A percentile compares a stretch with the other conserved stretches of the same genome.
Evolutionary conservation across 768 basidiomycete genomes (phyloP).

Genomic region (Polyporus arcularius): DNA sequence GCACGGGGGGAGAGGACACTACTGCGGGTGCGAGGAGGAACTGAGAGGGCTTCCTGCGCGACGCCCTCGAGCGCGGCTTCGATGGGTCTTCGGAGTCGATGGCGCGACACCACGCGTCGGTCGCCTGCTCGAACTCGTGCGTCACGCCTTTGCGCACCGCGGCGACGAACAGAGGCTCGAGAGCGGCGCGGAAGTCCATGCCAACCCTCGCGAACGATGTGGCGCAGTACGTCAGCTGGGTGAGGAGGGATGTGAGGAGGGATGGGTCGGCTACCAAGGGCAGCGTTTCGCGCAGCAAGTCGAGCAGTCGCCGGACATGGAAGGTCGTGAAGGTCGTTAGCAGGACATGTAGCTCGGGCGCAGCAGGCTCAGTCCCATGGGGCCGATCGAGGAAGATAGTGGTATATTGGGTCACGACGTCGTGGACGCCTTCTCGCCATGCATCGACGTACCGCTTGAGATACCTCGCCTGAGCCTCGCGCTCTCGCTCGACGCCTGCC

Average conservation of each 20-base stretch:
- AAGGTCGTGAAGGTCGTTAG: slow-evolving; percentile 67
- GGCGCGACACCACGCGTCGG: slow-evolving; percentile 25
- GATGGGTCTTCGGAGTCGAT: slow-evolving; percentile 4
- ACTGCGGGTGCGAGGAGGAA: slow-evolving; percentile 11
- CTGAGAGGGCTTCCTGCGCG: slow-evolving; percentile 19
- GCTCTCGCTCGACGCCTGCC: slow-evolving; percentile 45
- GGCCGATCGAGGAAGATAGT: slow-evolving; percentile 84
- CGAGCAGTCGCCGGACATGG: slow-evolving; percentile 66
- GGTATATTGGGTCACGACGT: slow-evolving; percentile 86
- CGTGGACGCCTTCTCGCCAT: slow-evolving; percentile 92
- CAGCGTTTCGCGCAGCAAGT: slow-evolving; percentile 62
- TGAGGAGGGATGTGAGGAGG: slow-evolving; percentile 79
- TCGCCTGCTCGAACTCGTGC: slow-evolving; percentile 48
- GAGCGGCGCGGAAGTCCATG: slow-evolving; percentile 77
- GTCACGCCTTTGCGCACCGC: slow-evolving; percentile 62
- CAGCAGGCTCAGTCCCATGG: slow-evolving; percentile 27
- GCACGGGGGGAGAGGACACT: slow-evolving; percentile 14
- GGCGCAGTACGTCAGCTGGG: slow-evolving; percentile 92
- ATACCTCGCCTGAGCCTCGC: slow-evolving; percentile 72
- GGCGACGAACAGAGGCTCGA: slow-evolving; percentile 64
- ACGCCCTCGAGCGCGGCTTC: neutral
- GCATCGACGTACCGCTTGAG: slow-evolving; percentile 86
- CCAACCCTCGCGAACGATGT: slow-evolving; percentile 91
- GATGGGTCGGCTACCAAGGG: slow-evolving; percentile 59
- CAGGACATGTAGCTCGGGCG: slow-evolving; percentile 48